Evolutionary conservation across 2,329 filamentous ascomycete genomes (phyloP), one percentile per base, ranked within the genome.

Genomic region (Cercospora zeina): DNA sequence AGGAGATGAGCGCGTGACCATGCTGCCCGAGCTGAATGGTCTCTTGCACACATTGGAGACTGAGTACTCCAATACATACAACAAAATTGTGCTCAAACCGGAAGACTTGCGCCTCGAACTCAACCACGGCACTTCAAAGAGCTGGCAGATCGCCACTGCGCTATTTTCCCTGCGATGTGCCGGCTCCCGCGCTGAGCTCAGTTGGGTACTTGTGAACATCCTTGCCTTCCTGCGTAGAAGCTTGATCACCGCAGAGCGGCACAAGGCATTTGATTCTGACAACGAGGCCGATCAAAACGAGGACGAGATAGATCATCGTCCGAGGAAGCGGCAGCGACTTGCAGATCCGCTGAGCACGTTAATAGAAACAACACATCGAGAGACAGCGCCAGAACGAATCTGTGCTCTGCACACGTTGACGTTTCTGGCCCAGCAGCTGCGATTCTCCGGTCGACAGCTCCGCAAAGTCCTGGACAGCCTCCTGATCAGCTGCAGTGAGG

Each of bases 11-110:
- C 55, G 49, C 7, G 34, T 65, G n/a, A 34, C 59, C n/a, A 47
- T 75, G 21, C 59, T 62, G n/a, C 21, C 57, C 39, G 73, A 75
- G 21, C 42, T 96, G 5, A 85, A 88, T 65, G 83, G 84, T n/a
- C 75, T 97, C 1, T 73, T 87, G 34, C 87, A 92, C 49, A 80
- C 83, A 3, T 77, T 99, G n/a, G 89, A 88, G 79, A 78, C 78
- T 8, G 93, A 97, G 70, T 97, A 97, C 75, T 81, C 85, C 3
- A 87, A 82, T 66, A 84, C 91, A 63, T 85, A 86, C 62, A 87
- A 90, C 53, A 34, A 33, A 11, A 53, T 31, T 34, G 85, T 88
- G 37, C 80, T 97, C 10, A 89, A 91, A 66, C 77, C 96, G n/a
- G 86, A 90, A 63, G 90, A 97, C 69, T 73, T 97, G 71, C 81